These are phyloP conservation scores for Cladosporium cucumerinum DNA, from an alignment of 2,329 filamentous ascomycete species.

Conservation along the genomic window DNA sequence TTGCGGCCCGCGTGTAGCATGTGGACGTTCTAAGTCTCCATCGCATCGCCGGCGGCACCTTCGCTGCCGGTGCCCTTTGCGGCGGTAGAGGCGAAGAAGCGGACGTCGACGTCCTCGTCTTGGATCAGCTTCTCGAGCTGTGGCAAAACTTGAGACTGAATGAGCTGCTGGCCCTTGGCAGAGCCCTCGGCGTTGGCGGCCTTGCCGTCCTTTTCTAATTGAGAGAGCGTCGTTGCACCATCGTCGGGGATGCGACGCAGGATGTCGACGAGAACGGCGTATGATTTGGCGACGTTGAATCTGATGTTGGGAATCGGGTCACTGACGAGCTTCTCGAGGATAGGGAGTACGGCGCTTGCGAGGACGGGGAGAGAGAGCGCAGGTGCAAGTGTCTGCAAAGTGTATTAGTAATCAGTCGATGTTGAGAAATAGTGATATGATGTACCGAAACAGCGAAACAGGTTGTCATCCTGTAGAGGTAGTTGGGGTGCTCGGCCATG, in stretches of 20 bases:
- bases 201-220: conserved; percentile 73
- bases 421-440: conserved; percentile 24
- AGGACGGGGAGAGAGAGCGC: conserved; percentile 94
- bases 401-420: conserved; percentile 17
- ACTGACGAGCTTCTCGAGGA: conserved; percentile 87
- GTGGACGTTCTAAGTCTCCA: conserved; percentile 33
- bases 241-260: conserved; percentile 85
- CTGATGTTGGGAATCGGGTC: conserved; percentile 99
- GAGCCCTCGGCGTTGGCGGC: conserved; percentile 49
- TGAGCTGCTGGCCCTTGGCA: conserved; percentile 32
- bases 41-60: conserved; percentile 28
- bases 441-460: conserved; percentile 97
- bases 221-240: conserved; percentile 68
- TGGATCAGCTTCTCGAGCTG: conserved; percentile 93
- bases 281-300: conserved; percentile 99
- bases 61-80: conserved; percentile 49
- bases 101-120: conserved; percentile 96
- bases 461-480: conserved; percentile 99
- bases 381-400: conserved; percentile 75
- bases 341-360: conserved; percentile 86
- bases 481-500: conserved; percentile 98
- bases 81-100: conserved; percentile 94
- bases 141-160: conserved; percentile 66
- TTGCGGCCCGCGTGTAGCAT: conserved; percentile 14
- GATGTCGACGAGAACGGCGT: conserved; percentile 83